Evolutionary conservation across 2,329 filamentous ascomycete species (phyloP), one percentile per base, ranked within the genome.

Genomic region (Fonsecaea monophora): DNA sequence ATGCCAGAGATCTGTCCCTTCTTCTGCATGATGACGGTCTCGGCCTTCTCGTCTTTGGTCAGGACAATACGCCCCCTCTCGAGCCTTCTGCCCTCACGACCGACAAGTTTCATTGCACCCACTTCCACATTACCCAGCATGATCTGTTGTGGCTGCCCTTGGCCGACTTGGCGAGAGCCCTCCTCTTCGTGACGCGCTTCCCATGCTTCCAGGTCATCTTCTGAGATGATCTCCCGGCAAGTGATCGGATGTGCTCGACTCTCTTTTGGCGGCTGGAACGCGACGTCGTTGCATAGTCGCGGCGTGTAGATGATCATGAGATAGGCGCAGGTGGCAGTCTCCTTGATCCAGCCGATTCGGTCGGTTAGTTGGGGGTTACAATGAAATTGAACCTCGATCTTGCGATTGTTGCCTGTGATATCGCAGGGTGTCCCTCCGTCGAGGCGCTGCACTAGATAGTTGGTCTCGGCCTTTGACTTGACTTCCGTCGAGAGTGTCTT

Each of bases 241-340:
- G 84, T 86, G 68, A 97, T 93, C 9, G 86, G 80, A 75, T 96
- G 90, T 5, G 92, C 89, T 65, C 87, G 86, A 62, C 90, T 90
- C 68, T 92, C 89, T 73, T 90, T 88, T 0, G 92, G 92, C 0
- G 94, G 93, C 62, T 90, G 82, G 77, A 97, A 97, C 9, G 92
- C 92, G 9, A 92, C 87, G 72, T 97, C 94, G 75, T 90, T 87
- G 80, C 94, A 97, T 12, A 97, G 86, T 0, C 92, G 89, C 0
- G 93, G 92, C 0, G 94, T 97, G 76, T 96, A 91, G 69, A 97
- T 87, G 37, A 96, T 88, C 93, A 97, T 97, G 62, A 97, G 84
- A 76, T 97, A 97, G 12, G 92, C 88, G 80, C 94, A 97, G 10
- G 92, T 97, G 2, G 90, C 91, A 1, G 94, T 88, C 77, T 97